Percentiles rank a stretch among this genome's conserved stretches.
These are phyloP conservation scores for Pilaira anomala DNA, from an alignment of 192 early-diverging fungal genomes.

Conservation along the genomic window DNA sequence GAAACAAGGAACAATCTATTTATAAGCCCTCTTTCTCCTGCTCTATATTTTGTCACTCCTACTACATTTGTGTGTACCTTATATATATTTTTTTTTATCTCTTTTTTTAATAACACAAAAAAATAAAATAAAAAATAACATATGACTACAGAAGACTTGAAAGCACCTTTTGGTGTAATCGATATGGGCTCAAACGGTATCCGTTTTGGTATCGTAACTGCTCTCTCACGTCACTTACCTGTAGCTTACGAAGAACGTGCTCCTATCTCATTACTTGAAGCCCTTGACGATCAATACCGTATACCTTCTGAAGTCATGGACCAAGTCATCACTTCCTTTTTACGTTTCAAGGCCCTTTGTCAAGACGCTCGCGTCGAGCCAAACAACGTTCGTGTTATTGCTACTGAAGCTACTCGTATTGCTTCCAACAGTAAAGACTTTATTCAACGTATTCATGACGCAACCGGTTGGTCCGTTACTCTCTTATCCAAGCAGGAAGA, in stretches of 20 bases:
- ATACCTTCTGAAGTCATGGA: constrained; percentile 50
- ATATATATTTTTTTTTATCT: not conserved
- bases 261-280: constrained; percentile 50
- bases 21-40: no score
- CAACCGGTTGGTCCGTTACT: constrained; percentile 42
- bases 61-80: not conserved
- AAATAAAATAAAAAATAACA: not conserved
- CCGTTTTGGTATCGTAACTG: constrained; percentile 49
- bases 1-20: no score
- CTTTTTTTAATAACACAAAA: not conserved
- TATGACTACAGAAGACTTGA: not conserved
- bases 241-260: constrained; percentile 55
- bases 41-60: no score
- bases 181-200: constrained; percentile 64
- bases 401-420: constrained; percentile 56
- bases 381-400: constrained; percentile 43
- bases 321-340: constrained; percentile 49
- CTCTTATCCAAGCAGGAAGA: constrained; percentile 44
- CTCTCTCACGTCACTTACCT: constrained; percentile 45
- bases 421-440: constrained; percentile 48
- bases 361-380: constrained; percentile 35
- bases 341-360: constrained; percentile 49
- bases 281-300: constrained; percentile 33
- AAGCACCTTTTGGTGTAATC: constrained; percentile 43
- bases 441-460: constrained; percentile 34